phyloP scores from a whole-genome alignment of 1,139 yeast species.

The Komagataea norvegica region DNA sequence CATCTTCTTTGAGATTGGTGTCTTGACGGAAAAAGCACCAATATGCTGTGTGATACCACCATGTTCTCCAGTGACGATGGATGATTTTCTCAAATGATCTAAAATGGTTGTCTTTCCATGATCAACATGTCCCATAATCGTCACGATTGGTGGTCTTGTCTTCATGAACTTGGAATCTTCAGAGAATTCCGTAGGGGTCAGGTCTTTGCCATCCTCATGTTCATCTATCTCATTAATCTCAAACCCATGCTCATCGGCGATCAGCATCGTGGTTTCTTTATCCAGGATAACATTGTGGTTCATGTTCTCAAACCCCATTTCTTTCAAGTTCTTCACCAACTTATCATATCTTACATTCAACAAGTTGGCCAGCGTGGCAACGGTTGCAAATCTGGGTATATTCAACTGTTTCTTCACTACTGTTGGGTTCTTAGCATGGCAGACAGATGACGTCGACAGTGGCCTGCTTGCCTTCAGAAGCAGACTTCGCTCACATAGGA shows the following conservation, averaged over 20 bases:
- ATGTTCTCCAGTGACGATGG: conserved; percentile 77
- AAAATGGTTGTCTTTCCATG: conserved; percentile 96
- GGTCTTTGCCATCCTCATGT: conserved; percentile 41
- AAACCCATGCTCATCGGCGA: conserved; percentile 86
- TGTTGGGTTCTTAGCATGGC: conserved; percentile 2
- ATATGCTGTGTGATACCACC: conserved; percentile 99
- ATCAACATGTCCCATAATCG: conserved; percentile 99
- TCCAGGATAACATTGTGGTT: conserved; percentile 79
- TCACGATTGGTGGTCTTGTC: conserved; percentile 87
- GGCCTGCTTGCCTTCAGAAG: too few species aligned
- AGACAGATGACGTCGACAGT: neutral
- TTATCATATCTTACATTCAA: conserved; percentile 59
- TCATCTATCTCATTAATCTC: conserved; percentile 45
- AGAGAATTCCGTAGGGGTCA: conserved; percentile 46
- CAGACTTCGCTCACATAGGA: too few species aligned
- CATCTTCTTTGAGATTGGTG: conserved; percentile 67
- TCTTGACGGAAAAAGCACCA: conserved; percentile 87
- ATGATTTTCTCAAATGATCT: conserved; percentile 78
- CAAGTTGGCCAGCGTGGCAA: conserved; percentile 60
- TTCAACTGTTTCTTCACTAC: conserved; percentile 11
- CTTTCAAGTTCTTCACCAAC: conserved; percentile 53
- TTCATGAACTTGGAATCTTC: conserved; percentile 46
- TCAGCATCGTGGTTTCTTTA: conserved; percentile 75
- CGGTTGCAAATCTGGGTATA: conserved; percentile 25
- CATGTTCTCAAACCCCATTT: conserved; percentile 72